phyloP scores from a whole-genome alignment of 139 green algal species.

The Picochlorum sp. region DNA sequence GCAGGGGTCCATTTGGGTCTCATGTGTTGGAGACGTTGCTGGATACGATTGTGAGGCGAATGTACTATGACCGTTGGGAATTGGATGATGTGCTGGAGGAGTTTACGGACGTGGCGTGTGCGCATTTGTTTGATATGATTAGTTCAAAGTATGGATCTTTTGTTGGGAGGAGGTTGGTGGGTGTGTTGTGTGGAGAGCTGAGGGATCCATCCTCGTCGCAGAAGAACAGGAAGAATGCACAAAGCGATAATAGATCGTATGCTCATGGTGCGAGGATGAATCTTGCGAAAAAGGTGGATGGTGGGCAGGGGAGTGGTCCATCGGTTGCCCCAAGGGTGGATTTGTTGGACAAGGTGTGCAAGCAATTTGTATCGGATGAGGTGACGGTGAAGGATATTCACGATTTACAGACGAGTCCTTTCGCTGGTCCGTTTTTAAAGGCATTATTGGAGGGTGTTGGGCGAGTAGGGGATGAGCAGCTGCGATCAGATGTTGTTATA shows the following conservation, averaged over 20 bases:
- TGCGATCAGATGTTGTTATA: conserved; percentile 34
- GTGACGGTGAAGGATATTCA: conserved; percentile 23
- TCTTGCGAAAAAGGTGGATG: conserved; percentile 1
- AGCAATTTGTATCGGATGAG: conserved; percentile 28
- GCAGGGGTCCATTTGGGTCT: conserved; percentile 63
- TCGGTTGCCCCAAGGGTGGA: neutral
- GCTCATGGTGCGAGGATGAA: neutral
- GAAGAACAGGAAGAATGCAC: neutral
- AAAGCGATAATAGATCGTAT: neutral
- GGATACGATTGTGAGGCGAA: conserved; percentile 21
- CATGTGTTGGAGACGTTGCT: conserved; percentile 53
- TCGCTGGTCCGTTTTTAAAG: conserved; percentile 56
- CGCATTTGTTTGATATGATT: conserved; percentile 35
- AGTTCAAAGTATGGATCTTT: conserved; percentile 50
- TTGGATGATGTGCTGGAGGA: neutral
- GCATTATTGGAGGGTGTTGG: conserved; percentile 38
- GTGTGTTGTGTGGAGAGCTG: conserved; percentile 24
- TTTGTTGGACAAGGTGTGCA: conserved; percentile 15
- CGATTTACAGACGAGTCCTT: conserved; percentile 39
- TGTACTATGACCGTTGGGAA: neutral
- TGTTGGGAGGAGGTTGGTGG: conserved; percentile 54
- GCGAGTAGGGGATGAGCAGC: conserved; percentile 19
- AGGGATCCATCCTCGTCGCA: neutral
- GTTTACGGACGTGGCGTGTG: conserved; percentile 6
- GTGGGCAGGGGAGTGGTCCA: no score